Conservation (phyloP, 306 rosid genomes). For the Urtica urens region DNA sequence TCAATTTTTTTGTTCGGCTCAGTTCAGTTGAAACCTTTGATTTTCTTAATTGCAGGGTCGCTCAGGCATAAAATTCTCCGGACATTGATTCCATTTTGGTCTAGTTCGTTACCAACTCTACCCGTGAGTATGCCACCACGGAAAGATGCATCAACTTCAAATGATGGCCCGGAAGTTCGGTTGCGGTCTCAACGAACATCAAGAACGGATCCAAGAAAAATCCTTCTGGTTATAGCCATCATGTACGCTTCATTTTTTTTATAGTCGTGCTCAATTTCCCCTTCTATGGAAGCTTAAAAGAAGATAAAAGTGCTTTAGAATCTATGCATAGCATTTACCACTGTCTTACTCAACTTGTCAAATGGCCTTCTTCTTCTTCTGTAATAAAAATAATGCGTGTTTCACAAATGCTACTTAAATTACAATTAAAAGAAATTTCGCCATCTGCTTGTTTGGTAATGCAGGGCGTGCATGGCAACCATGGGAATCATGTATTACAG, state of each 20-base stretch:
- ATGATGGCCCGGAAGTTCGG: constrained; percentile 70
- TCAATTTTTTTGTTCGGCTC: constrained; percentile 15
- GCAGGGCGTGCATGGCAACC: constrained; percentile 99
- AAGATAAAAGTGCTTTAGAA: too few relatives aligned
- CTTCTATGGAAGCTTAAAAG: too few relatives aligned
- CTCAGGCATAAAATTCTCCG: constrained; percentile 81
- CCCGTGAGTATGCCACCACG: constrained; percentile 83
- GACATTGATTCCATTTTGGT: constrained; percentile 95
- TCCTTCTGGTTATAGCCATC: constrained; percentile 84
- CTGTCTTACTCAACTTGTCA: too few relatives aligned
- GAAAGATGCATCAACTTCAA: constrained; percentile 48
- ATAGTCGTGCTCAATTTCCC: constrained; percentile 8
- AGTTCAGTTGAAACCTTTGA: constrained; percentile 10
- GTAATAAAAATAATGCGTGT: too few relatives aligned
- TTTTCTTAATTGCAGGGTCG: constrained; percentile 49
- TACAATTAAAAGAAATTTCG: too few relatives aligned
- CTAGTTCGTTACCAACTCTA: constrained; percentile 78
- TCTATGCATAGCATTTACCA: too few relatives aligned
- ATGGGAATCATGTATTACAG: constrained; percentile 99
- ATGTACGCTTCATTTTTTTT: constrained; percentile 50
- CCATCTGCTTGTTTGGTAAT: constrained; percentile 16
- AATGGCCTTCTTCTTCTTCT: too few relatives aligned
- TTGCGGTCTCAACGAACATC: constrained; percentile 71
- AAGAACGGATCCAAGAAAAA: constrained; percentile 94
- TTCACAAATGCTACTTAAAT: too few relatives aligned